phyloP scores from a whole-genome alignment of 495 filamentous ascomycete genomes.

The Trypethelium eluteriae region DNA sequence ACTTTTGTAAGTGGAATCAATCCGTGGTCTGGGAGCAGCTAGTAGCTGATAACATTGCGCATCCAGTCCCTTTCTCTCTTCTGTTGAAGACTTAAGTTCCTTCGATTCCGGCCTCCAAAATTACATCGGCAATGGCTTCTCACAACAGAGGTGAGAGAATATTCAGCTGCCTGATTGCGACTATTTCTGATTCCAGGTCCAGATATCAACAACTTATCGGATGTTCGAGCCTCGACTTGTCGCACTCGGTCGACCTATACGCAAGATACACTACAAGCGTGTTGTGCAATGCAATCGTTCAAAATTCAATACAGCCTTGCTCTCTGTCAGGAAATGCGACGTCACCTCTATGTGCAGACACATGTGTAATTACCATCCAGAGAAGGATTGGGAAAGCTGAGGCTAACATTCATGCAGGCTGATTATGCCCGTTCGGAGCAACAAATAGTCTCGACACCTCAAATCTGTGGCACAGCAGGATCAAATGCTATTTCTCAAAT shows the following conservation, averaged over 20 bases:
- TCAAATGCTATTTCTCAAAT: constrained; percentile 65
- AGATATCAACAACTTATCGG: constrained; percentile 75
- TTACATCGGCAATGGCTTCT: constrained; percentile 68
- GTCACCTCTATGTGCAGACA: constrained; percentile 76
- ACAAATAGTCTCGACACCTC: constrained; percentile 64
- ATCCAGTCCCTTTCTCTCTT: constrained; percentile 75
- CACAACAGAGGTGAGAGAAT: constrained; percentile 62
- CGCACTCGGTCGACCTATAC: constrained; percentile 77
- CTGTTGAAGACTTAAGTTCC: constrained; percentile 61
- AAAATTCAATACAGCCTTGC: constrained; percentile 76
- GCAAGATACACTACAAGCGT: constrained; percentile 88
- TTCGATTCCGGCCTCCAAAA: constrained; percentile 71
- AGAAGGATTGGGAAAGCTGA: neutral
- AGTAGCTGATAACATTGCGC: constrained; percentile 19
- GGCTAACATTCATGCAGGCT: constrained; percentile 47
- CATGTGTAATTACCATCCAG: constrained; percentile 59
- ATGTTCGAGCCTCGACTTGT: constrained; percentile 67
- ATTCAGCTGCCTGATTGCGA: constrained; percentile 13
- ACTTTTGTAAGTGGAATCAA: constrained; percentile 61
- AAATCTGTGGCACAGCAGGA: constrained; percentile 59
- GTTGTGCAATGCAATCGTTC: constrained; percentile 91
- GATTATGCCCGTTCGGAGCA: constrained; percentile 81
- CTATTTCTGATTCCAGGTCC: constrained; percentile 23
- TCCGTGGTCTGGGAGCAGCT: constrained; percentile 11
- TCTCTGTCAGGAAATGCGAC: constrained; percentile 53